Base-by-base conservation (phyloP, 441 rosid species). In the Pelargonium australe region DNA sequence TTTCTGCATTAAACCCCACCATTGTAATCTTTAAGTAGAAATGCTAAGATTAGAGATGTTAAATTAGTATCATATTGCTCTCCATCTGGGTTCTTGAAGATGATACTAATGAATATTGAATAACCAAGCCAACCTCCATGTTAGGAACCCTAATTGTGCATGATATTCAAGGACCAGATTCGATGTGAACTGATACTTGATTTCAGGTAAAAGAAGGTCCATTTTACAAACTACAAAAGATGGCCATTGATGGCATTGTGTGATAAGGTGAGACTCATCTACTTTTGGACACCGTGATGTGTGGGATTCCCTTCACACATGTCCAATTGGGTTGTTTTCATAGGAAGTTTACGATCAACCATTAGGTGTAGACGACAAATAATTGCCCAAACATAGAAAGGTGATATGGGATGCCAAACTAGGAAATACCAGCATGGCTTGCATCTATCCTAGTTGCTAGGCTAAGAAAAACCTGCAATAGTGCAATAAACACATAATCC, bases 361-460 rank as follows among this genome's bases (percentile, higher is more conserved):
- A 61, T 61, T 61, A 60, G 64, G 10, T 23, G n/a, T 25, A 61
- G 40, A 11, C 31, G 64, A 28, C 64, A 61, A 25, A 61, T 9
- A 11, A 8, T 61, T 61, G 8, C 64, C 64, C 40, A 14, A 25
- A 25, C 37, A 25, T 61, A 28, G 4, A 12, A 23, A 61, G 7
- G 44, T 41, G 13, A 23, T 61, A 61, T n/a, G 58, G 58, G 58
- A 16, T 12, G 64, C 64, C 64, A 61, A 61, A 61, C 64, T 61
- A 23, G 64, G 40, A 23, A 61, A 23, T 11, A 61, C 40, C 40
- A 61, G 40, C 41, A 61, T 60, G 37, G 37, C 64, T 60, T 60
- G 64, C 64, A 23, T 12, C 37, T n/a, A 25, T 28, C 64, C 40
- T 61, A 61, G 34, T 60, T 23, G 64, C 64, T 25, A 60, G 37